Percentiles rank a stretch among this genome's conserved stretches.
phyloP scores from a whole-genome alignment of 2,329 filamentous ascomycete species.

The Aspergillus proliferans region DNA sequence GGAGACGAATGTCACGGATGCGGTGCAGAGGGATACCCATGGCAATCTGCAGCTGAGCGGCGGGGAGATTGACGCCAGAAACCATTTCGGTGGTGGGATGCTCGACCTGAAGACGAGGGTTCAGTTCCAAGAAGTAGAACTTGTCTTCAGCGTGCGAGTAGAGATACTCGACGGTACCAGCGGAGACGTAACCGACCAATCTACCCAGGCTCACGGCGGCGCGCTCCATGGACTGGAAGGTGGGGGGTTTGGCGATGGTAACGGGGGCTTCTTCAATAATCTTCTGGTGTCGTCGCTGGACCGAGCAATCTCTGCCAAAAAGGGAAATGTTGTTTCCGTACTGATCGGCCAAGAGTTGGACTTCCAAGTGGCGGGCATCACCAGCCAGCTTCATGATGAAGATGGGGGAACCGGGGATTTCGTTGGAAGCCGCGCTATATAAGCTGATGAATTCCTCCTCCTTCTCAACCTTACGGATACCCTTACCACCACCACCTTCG shows the following conservation, averaged over 20 bases:
- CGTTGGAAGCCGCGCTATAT: constrained; percentile 93
- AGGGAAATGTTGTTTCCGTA: constrained; percentile 99
- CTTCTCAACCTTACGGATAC: constrained; percentile 87
- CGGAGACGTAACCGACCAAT: constrained; percentile 96
- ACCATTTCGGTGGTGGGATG: constrained; percentile 99
- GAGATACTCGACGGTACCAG: constrained; percentile 96
- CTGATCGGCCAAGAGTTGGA: constrained; percentile 94
- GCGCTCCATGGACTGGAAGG: constrained; percentile 94
- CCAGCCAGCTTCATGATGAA: constrained; percentile 99
- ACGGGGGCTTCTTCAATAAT: constrained; percentile 99
- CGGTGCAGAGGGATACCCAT: constrained; percentile 97
- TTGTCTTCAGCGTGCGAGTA: constrained; percentile 98
- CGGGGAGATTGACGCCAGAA: constrained; percentile 91
- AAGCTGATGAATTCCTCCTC: constrained; percentile 80
- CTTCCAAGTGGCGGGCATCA: constrained; percentile 92
- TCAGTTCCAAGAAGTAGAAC: constrained; percentile 98
- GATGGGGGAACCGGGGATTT: constrained; percentile 97
- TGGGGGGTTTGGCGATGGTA: constrained; percentile 81
- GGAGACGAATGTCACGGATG: constrained; percentile 88
- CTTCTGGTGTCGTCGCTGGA: constrained; percentile 97
- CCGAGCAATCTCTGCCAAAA: constrained; percentile 97
- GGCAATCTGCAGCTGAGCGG: constrained; percentile 94
- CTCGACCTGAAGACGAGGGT: constrained; percentile 98
- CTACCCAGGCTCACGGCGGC: constrained; percentile 89
- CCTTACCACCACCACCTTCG: constrained; percentile 97